These are phyloP conservation scores for Aspergillus fructus DNA, from an alignment of 2,329 filamentous ascomycete genomes.

Conservation along the genomic window DNA sequence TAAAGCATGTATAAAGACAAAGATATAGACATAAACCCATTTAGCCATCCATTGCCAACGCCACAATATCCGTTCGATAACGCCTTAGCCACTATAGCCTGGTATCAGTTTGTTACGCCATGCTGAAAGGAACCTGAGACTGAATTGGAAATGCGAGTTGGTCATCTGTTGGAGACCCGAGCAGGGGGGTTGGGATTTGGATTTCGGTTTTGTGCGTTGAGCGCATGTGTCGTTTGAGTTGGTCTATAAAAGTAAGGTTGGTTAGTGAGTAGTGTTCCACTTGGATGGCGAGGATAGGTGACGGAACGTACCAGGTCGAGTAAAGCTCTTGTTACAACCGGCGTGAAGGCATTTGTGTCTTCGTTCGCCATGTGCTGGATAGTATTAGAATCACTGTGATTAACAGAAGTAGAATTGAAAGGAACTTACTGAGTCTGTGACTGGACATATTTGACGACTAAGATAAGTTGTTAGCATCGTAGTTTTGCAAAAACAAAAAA, in stretches of 20 bases:
- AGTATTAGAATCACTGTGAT: constrained; percentile 9
- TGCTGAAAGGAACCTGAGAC: neutral
- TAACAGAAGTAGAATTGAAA: neutral
- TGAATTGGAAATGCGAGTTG: neutral
- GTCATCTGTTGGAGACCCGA: constrained; percentile 1
- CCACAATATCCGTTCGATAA: neutral
- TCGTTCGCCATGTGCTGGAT: constrained; percentile 40
- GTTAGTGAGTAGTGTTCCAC: neutral
- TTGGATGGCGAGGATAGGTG: neutral
- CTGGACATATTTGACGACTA: constrained; percentile 49
- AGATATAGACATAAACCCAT: constrained; percentile 8
- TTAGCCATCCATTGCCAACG: neutral
- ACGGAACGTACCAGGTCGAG: constrained; percentile 39
- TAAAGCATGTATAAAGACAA: constrained; percentile 1
- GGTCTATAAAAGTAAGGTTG: constrained; percentile 28
- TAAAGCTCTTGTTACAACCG: constrained; percentile 45
- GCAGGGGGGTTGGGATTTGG: neutral
- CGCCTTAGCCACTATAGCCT: neutral
- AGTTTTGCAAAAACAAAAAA: neutral
- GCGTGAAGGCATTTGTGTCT: constrained; percentile 42
- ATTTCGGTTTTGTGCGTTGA: constrained; percentile 36
- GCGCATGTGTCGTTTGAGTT: constrained; percentile 41
- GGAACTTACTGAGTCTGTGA: constrained; percentile 42
- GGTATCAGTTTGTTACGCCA: constrained; percentile 1
- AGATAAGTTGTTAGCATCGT: constrained; percentile 29